Evolutionary conservation across 1,139 yeast species (phyloP).

Genomic region (Saccharomyces hybrid): DNA sequence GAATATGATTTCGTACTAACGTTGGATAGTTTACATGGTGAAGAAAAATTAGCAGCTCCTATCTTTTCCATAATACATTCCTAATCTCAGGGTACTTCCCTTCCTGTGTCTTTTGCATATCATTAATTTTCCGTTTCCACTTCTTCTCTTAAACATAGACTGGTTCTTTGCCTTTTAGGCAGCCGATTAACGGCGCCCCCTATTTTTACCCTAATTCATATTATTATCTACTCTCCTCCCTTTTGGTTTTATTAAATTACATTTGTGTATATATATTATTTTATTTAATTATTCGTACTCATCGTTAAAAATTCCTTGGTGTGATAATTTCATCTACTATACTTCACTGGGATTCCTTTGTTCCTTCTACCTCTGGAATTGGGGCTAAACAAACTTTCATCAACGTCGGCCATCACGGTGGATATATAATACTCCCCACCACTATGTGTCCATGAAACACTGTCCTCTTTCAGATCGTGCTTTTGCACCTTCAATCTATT

Average conservation of each 20-base stretch:
- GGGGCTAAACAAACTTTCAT: conserved; percentile 35
- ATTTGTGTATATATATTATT: neutral
- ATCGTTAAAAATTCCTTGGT: neutral
- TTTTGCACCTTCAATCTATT: conserved; percentile 61
- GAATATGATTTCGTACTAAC: conserved; percentile 84
- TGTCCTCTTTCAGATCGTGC: conserved; percentile 56
- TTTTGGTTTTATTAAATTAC: neutral
- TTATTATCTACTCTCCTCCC: neutral
- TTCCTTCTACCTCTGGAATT: conserved; percentile 20
- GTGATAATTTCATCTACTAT: conserved; percentile 17
- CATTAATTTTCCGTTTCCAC: neutral
- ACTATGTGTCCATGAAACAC: conserved; percentile 88
- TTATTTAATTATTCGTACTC: neutral
- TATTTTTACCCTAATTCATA: neutral
- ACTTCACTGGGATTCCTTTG: conserved; percentile 17
- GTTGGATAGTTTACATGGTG: conserved; percentile 82
- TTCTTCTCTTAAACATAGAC: neutral
- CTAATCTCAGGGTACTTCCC: conserved; percentile 38
- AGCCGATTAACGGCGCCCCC: neutral
- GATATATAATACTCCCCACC: conserved; percentile 68
- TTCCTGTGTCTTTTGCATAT: neutral
- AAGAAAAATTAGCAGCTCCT: conserved; percentile 74
- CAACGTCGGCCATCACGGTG: conserved; percentile 49
- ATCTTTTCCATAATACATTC: conserved; percentile 78
- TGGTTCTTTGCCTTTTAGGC: neutral